Conservation (phyloP, 176 grass and related monocot species). For the Aegilops speltoides region DNA sequence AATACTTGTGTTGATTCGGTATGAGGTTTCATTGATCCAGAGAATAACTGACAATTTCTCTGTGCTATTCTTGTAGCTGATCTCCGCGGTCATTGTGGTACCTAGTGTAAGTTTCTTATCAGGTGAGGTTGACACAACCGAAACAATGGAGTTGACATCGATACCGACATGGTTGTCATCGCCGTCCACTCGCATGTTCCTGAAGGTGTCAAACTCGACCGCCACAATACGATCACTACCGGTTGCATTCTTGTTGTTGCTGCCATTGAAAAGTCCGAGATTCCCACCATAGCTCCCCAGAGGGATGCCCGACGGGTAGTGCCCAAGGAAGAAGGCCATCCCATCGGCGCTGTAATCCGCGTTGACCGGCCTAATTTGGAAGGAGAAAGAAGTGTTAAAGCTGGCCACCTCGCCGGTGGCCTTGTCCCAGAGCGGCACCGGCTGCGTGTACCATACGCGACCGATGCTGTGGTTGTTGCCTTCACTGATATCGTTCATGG, state of each 20-base stretch:
- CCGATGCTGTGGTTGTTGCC: slow-evolving; percentile 23
- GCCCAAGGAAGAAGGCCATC: slow-evolving; percentile 65
- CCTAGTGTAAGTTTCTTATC: not conserved
- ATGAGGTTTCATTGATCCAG: not conserved
- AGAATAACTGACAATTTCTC: not conserved
- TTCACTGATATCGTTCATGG: slow-evolving; percentile 25
- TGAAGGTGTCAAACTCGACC: slow-evolving; percentile 31
- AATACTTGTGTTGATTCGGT: not conserved
- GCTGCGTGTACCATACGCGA: not conserved
- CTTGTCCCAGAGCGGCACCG: slow-evolving; percentile 48
- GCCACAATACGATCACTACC: slow-evolving; percentile 9
- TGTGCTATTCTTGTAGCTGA: slow-evolving; percentile 24
- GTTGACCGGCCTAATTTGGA: slow-evolving; percentile 23
- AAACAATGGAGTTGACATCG: slow-evolving; percentile 32
- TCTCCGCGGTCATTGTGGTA: not conserved
- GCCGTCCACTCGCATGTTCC: not conserved
- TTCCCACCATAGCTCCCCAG: not conserved
- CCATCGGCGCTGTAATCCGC: slow-evolving; percentile 3
- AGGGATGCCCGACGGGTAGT: slow-evolving; percentile 20
- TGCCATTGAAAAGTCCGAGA: slow-evolving; percentile 43
- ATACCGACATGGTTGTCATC: slow-evolving; percentile 26
- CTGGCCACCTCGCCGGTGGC: slow-evolving; percentile 40
- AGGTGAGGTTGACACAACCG: not conserved
- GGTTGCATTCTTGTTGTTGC: not conserved
- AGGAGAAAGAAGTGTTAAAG: slow-evolving; percentile 48